Evolutionary conservation across 2,329 filamentous ascomycete genomes (phyloP).

Genomic region (Mycosphaerella arachidis): DNA sequence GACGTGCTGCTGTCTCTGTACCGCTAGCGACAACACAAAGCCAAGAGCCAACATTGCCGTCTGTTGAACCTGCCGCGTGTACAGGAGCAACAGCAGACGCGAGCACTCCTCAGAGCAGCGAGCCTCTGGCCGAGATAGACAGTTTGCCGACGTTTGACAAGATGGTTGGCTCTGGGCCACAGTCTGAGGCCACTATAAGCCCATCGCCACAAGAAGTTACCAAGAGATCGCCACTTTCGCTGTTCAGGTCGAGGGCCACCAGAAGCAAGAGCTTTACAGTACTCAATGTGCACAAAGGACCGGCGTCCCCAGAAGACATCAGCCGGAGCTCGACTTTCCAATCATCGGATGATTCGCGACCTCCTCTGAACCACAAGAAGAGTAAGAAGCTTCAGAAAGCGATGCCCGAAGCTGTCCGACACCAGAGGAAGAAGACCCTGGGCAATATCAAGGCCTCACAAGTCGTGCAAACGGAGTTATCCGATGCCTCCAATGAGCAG

Average conservation of each 20-base stretch:
- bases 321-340: neutral
- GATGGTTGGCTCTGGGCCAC: slow-evolving; percentile 5
- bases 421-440: slow-evolving; percentile 18
- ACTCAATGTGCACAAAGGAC: slow-evolving; percentile 1
- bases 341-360: slow-evolving; percentile 1
- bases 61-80: neutral
- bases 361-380: slow-evolving; percentile 11
- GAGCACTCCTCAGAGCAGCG: neutral
- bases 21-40: neutral
- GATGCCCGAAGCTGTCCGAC: slow-evolving; percentile 25
- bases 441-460: slow-evolving; percentile 13
- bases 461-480: neutral
- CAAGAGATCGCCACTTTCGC: slow-evolving; percentile 14
- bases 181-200: neutral
- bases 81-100: neutral
- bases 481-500: slow-evolving; percentile 1
- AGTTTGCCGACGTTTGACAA: slow-evolving; percentile 23
- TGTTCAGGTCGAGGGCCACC: slow-evolving; percentile 7
- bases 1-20: no score
- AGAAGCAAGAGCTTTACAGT: slow-evolving; percentile 5
- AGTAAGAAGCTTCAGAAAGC: slow-evolving; percentile 32
- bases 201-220: neutral
- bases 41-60: neutral
- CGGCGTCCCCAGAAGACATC: neutral
- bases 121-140: neutral